Percentiles rank a stretch among this genome's conserved stretches.
phyloP scores from a whole-genome alignment of 2,329 filamentous ascomycete genomes.

The Microthyrium microscopicum region DNA sequence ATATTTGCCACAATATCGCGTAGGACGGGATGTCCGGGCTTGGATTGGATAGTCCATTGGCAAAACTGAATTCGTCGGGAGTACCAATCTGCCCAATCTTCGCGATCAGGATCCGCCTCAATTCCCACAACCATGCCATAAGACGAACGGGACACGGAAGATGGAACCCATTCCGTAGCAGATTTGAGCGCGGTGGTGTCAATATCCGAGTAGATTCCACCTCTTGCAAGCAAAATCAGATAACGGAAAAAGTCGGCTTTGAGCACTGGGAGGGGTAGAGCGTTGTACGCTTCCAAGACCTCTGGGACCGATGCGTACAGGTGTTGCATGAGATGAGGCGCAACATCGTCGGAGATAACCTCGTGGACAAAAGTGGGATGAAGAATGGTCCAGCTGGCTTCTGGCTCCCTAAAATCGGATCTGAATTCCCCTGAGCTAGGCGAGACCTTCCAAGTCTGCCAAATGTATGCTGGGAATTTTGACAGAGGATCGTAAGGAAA shows the following conservation, averaged over 20 bases:
- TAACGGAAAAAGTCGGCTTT: slow-evolving; percentile 54
- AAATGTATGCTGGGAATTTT: slow-evolving; percentile 95
- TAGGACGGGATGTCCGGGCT: slow-evolving; percentile 83
- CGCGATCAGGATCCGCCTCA: slow-evolving; percentile 84
- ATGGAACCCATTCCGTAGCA: slow-evolving; percentile 74
- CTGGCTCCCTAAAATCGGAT: slow-evolving; percentile 59
- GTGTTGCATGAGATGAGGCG: slow-evolving; percentile 63
- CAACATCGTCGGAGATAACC: slow-evolving; percentile 84
- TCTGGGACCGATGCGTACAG: slow-evolving; percentile 57
- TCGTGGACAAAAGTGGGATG: slow-evolving; percentile 92
- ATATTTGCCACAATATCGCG: slow-evolving; percentile 76
- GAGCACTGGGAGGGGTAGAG: slow-evolving; percentile 33
- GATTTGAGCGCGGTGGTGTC: slow-evolving; percentile 76
- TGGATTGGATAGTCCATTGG: slow-evolving; percentile 96
- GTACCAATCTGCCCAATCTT: slow-evolving; percentile 92
- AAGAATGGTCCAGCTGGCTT: slow-evolving; percentile 74
- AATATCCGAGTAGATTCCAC: slow-evolving; percentile 66
- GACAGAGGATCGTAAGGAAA: slow-evolving; percentile 79
- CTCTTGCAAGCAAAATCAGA: slow-evolving; percentile 55
- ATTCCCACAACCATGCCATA: slow-evolving; percentile 87
- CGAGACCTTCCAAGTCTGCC: slow-evolving; percentile 95
- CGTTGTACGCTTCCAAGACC: slow-evolving; percentile 31
- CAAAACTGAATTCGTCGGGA: slow-evolving; percentile 93
- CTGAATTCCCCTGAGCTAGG: slow-evolving; percentile 61
- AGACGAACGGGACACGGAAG: slow-evolving; percentile 54